Evolutionary conservation across 768 basidiomycete species (phyloP).

Genomic region (Exidia glandulosa): DNA sequence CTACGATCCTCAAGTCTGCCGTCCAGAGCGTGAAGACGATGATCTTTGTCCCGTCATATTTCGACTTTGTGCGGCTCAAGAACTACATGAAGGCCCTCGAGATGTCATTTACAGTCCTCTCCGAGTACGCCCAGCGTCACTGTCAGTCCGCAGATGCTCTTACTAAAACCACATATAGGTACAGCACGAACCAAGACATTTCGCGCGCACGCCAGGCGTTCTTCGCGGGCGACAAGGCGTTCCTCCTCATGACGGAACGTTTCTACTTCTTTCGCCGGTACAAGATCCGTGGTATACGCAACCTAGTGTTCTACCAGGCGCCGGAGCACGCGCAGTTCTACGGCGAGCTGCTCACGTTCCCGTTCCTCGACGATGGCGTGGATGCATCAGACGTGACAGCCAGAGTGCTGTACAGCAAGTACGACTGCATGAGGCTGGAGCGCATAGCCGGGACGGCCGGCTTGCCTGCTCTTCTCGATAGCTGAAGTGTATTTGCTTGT

Average conservation of each 20-base stretch:
- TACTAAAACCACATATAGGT: too few relatives aligned
- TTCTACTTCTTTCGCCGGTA: conserved; percentile 98
- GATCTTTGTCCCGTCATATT: conserved; percentile 88
- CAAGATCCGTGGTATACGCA: conserved; percentile 85
- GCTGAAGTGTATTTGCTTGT: too few relatives aligned
- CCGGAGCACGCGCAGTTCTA: conserved; percentile 90
- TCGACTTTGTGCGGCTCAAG: conserved; percentile 88
- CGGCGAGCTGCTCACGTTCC: conserved; percentile 78
- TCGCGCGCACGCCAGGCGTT: conserved; percentile 88
- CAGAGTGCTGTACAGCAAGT: conserved; percentile 74
- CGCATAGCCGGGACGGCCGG: conserved; percentile 55
- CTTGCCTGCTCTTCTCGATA: conserved; percentile 8
- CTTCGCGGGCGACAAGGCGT: conserved; percentile 75
- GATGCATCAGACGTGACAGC: conserved; percentile 78
- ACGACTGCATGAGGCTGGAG: conserved; percentile 81
- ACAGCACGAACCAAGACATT: conserved; percentile 89
- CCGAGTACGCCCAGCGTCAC: too few relatives aligned
- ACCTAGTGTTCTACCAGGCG: conserved; percentile 85
- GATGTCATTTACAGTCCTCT: conserved; percentile 71
- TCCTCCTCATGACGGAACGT: conserved; percentile 89
- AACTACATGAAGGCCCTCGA: conserved; percentile 70
- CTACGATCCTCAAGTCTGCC: conserved; percentile 78
- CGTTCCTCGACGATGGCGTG: conserved; percentile 85
- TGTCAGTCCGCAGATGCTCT: too few relatives aligned
- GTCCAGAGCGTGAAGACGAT: conserved; percentile 84